These are phyloP conservation scores for Friedmanniomyces simplex DNA, from an alignment of 495 filamentous ascomycete genomes.

Conservation along the genomic window DNA sequence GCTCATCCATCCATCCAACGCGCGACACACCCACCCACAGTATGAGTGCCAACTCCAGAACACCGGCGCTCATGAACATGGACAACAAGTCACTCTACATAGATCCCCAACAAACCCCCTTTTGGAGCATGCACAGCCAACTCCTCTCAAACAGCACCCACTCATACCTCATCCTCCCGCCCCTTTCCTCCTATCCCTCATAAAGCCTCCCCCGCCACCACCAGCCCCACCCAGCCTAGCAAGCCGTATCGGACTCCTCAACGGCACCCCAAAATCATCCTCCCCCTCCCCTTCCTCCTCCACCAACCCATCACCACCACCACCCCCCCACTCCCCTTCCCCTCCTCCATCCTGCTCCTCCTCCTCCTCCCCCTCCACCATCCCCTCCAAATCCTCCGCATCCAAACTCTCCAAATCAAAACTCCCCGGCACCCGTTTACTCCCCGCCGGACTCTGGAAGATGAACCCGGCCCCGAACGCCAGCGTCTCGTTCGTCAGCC, in stretches of 20 bases:
- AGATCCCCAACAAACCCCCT: too few species aligned
- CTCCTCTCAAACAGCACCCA: too few species aligned
- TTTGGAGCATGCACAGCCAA: too few species aligned
- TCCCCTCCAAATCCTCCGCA: conserved; percentile 4
- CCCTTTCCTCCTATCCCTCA: too few species aligned
- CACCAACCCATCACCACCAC: conserved; percentile 10
- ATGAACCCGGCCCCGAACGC: conserved; percentile 21
- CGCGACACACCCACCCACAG: too few species aligned
- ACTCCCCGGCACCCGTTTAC: conserved; percentile 14
- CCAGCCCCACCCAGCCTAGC: not conserved
- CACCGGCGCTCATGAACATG: too few species aligned
- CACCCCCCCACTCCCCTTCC: conserved; percentile 29
- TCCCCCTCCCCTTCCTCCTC: conserved; percentile 27
- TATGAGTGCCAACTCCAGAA: too few species aligned
- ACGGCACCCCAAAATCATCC: conserved; percentile 32
- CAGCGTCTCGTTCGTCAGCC: conserved; percentile 54
- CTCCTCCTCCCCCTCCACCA: conserved; percentile 25
- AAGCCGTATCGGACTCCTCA: conserved; percentile 21
- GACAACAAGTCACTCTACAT: too few species aligned
- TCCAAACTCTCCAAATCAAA: conserved; percentile 14
- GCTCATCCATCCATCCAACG: too few species aligned
- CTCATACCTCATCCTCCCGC: too few species aligned
- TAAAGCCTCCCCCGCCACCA: not conserved
- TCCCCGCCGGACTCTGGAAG: conserved; percentile 6
- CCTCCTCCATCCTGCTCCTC: conserved; percentile 18